These are phyloP conservation scores for Penicillium sp. DNA, from an alignment of 2,329 filamentous ascomycete genomes.

Conservation along the genomic window DNA sequence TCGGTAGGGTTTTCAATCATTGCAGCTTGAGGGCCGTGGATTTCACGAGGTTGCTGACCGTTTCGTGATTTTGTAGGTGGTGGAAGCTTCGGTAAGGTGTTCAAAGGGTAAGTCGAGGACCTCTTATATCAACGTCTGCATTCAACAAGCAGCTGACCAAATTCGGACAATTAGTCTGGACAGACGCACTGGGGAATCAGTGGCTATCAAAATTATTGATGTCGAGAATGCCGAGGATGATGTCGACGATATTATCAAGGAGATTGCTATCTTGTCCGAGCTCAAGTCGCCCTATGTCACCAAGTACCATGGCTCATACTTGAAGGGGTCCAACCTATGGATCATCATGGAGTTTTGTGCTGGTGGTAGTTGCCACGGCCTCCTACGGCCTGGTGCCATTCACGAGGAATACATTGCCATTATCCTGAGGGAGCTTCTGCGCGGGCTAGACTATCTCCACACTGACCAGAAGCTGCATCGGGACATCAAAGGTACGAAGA, in stretches of 20 bases:
- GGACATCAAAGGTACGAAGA: slow-evolving; percentile 77
- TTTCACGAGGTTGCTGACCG: background rate
- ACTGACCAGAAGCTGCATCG: slow-evolving; percentile 93
- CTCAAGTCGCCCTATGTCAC: slow-evolving; percentile 95
- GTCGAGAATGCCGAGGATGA: slow-evolving; percentile 99
- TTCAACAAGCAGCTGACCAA: slow-evolving; percentile 7
- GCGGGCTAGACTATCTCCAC: slow-evolving; percentile 90
- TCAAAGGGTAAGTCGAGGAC: slow-evolving; percentile 71
- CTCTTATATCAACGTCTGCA: background rate
- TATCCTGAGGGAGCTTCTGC: slow-evolving; percentile 82
- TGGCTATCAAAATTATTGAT: slow-evolving; percentile 98
- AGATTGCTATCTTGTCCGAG: slow-evolving; percentile 95
- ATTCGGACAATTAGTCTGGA: slow-evolving; percentile 64
- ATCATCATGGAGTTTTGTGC: slow-evolving; percentile 99
- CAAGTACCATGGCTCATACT: slow-evolving; percentile 94
- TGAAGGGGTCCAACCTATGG: slow-evolving; percentile 95
- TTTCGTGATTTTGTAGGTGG: slow-evolving; percentile 59
- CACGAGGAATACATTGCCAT: slow-evolving; percentile 96
- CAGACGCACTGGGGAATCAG: slow-evolving; percentile 85
- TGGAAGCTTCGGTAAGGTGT: slow-evolving; percentile 97
- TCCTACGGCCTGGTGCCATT: slow-evolving; percentile 90
- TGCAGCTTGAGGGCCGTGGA: background rate
- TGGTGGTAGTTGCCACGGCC: slow-evolving; percentile 89
- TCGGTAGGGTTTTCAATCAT: slow-evolving; percentile 57
- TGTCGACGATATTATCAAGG: slow-evolving; percentile 98